Conservation (phyloP, 768 basidiomycete genomes). For the Boletus rubropictus region DNA sequence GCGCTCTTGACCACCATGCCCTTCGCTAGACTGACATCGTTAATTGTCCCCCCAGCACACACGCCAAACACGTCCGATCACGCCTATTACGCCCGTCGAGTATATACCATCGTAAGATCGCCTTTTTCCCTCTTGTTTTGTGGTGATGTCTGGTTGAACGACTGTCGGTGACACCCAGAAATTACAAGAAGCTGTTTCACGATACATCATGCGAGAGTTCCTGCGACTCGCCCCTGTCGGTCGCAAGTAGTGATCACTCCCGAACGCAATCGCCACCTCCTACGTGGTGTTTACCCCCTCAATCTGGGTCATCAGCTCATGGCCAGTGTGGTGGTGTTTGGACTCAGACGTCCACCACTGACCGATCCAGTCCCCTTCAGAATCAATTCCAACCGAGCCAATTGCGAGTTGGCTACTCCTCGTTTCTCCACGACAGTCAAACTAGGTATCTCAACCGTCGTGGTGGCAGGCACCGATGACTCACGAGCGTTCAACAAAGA, state of each 20-base stretch:
- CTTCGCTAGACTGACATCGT: constrained; percentile 11
- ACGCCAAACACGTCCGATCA: constrained; percentile 32
- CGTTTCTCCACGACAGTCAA: constrained; percentile 50
- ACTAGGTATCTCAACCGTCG: constrained; percentile 39
- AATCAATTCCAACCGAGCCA: constrained; percentile 36
- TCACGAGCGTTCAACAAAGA: constrained; percentile 32
- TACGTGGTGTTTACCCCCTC: constrained; percentile 34
- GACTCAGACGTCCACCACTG: constrained; percentile 23
- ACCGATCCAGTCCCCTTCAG: constrained; percentile 33
- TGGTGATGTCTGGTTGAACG: constrained; percentile 11
- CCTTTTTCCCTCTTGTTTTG: constrained; percentile 2
- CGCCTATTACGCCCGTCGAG: constrained; percentile 33
- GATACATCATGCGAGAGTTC: constrained; percentile 28
- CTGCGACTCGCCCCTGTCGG: constrained; percentile 28
- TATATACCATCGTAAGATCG: constrained; percentile 28
- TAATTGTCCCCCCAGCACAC: constrained; percentile 17
- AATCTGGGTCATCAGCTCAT: constrained; percentile 29
- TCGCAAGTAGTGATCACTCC: constrained; percentile 42
- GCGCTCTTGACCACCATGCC: constrained; percentile 9
- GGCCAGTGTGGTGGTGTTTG: constrained; percentile 23
- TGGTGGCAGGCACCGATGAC: constrained; percentile 10
- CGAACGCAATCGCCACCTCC: constrained; percentile 44
- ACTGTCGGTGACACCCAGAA: constrained; percentile 16
- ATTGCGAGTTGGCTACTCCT: constrained; percentile 54
- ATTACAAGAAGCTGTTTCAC: constrained; percentile 30